Percentiles rank a stretch among this genome's conserved stretches.
phyloP scores from a whole-genome alignment of 805 yeast species.

The Maudiozyma saulgeensis region DNA sequence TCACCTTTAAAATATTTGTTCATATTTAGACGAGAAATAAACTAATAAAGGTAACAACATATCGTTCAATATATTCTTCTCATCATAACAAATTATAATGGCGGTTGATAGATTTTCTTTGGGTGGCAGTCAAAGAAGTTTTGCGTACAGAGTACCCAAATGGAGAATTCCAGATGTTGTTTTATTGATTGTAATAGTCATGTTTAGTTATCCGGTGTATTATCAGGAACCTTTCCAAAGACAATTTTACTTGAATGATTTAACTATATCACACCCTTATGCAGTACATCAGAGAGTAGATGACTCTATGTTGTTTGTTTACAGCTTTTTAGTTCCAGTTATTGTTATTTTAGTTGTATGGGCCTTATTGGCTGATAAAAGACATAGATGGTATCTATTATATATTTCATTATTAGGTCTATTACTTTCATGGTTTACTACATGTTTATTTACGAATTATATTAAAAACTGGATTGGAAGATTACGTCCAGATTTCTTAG shows the following conservation, averaged over 20 bases:
- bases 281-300: conserved; percentile 68
- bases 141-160: conserved; percentile 19
- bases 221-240: conserved; percentile 57
- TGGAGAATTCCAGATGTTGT: conserved; percentile 34
- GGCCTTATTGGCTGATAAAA: conserved; percentile 32
- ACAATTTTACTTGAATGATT: conserved; percentile 66
- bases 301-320: conserved; percentile 42
- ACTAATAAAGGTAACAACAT: neutral
- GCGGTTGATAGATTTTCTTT: conserved; percentile 17
- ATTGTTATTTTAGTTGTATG: conserved; percentile 30
- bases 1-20: too few relatives aligned
- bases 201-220: conserved; percentile 28
- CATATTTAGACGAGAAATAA: too few relatives aligned
- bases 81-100: conserved; percentile 7
- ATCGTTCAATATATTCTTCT: neutral
- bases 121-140: conserved; percentile 13
- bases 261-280: conserved; percentile 72
- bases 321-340: conserved; percentile 44
- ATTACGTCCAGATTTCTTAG: conserved; percentile 84
- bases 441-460: conserved; percentile 58
- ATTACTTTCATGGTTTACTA: conserved; percentile 45
- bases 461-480: conserved; percentile 81
- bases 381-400: conserved; percentile 48
- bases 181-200: conserved; percentile 24
- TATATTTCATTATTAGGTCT: conserved; percentile 63